Conservation (phyloP, 768 basidiomycete species). For the Lactarius sp. region DNA sequence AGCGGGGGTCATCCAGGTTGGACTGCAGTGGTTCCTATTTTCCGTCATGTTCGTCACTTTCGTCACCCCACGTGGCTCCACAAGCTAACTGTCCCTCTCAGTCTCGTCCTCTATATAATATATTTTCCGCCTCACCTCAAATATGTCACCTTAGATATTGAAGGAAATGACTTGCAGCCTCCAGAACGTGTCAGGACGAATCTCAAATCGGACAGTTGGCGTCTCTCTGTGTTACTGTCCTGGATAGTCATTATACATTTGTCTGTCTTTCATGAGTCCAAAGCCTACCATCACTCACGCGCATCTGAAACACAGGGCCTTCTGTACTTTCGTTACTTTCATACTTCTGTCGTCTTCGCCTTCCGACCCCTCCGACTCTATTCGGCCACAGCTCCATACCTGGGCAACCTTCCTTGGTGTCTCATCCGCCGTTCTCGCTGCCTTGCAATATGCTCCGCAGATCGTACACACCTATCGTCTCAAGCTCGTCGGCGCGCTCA, state of each 20-base stretch:
- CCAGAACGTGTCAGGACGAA: constrained; percentile 43
- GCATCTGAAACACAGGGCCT: constrained; percentile 37
- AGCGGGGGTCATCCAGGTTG: constrained; percentile 79
- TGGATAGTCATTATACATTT: constrained; percentile 69
- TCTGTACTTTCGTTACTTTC: constrained; percentile 57
- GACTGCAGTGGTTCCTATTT: constrained; percentile 81
- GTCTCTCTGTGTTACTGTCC: constrained; percentile 67
- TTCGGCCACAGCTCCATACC: constrained; percentile 37
- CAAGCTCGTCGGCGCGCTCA: constrained; percentile 86
- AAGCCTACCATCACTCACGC: constrained; percentile 13
- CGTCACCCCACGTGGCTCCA: not conserved
- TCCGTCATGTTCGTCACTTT: constrained; percentile 65
- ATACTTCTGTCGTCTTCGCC: constrained; percentile 49
- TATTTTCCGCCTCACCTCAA: constrained; percentile 89
- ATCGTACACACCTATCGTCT: constrained; percentile 70
- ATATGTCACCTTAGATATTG: constrained; percentile 46
- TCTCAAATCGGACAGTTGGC: constrained; percentile 65
- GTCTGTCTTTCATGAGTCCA: constrained; percentile 42
- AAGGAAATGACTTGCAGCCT: constrained; percentile 40
- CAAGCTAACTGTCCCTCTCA: constrained; percentile 31
- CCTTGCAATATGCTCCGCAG: constrained; percentile 86
- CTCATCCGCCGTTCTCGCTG: constrained; percentile 69
- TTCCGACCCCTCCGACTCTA: constrained; percentile 35
- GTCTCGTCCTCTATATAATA: constrained; percentile 83
- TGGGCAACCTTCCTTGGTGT: constrained; percentile 92